These are phyloP conservation scores for Syncephalastrum monosporum DNA, from an alignment of 371 early-diverging fungal species.

Conservation along the genomic window DNA sequence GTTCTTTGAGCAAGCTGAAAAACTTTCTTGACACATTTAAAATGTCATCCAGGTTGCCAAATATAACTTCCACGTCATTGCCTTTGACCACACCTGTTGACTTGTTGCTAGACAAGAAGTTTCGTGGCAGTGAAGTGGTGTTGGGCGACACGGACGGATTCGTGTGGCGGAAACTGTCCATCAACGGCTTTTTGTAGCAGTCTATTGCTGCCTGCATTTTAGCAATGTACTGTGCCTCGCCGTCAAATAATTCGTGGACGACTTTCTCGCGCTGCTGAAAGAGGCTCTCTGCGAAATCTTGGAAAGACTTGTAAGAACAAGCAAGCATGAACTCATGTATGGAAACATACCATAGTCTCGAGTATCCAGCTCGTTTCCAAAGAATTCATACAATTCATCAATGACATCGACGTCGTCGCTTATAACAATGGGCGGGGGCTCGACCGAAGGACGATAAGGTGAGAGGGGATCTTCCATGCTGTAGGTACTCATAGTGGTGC, in stretches of 20 bases:
- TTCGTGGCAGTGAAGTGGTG: slow-evolving; percentile 12
- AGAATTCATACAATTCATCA: slow-evolving; percentile 27
- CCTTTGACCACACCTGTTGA: slow-evolving; percentile 11
- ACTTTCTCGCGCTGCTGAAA: slow-evolving; percentile 17
- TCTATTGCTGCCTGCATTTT: slow-evolving; percentile 21
- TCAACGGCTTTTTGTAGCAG: slow-evolving; percentile 22
- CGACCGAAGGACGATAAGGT: slow-evolving; percentile 2
- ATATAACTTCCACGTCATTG: slow-evolving; percentile 16
- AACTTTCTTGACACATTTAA: slow-evolving; percentile 12
- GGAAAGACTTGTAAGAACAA: neutral
- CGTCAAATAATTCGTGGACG: slow-evolving; percentile 16
- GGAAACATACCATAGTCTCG: slow-evolving; percentile 9
- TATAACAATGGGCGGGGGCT: slow-evolving; percentile 2
- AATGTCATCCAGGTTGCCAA: slow-evolving; percentile 22
- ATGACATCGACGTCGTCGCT: slow-evolving; percentile 21
- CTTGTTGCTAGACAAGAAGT: slow-evolving; percentile 13
- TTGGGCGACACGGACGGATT: slow-evolving; percentile 3
- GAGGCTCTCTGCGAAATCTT: slow-evolving; percentile 10
- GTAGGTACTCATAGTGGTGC: slow-evolving; percentile 17
- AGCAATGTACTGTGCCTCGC: slow-evolving; percentile 19
- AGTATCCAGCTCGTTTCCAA: slow-evolving; percentile 15
- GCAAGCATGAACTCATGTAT: neutral
- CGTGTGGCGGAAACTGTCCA: slow-evolving; percentile 12
- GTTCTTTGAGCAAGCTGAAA: slow-evolving; percentile 14
- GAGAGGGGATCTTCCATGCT: slow-evolving; percentile 15